A percentile compares a stretch with the other conserved stretches of the same genome.
These are phyloP conservation scores for Entophlyctis luteolus DNA, from an alignment of 192 early-diverging fungal genomes.

Conservation along the genomic window DNA sequence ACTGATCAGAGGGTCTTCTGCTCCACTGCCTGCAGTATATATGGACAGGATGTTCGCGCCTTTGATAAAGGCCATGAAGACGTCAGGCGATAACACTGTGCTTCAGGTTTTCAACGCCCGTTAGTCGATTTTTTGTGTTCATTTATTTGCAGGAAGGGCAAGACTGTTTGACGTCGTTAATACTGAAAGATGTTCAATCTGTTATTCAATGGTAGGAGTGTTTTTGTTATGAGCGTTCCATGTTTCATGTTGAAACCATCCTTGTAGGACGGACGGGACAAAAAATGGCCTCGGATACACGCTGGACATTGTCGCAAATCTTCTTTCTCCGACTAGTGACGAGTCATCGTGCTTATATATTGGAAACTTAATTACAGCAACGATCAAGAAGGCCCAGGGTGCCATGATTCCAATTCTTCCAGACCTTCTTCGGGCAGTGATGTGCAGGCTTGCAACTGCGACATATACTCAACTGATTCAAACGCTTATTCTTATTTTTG, in stretches of 20 bases:
- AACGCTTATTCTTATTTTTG: slow-evolving; percentile 81
- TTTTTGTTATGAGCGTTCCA: not conserved
- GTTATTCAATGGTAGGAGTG: slow-evolving; percentile 73
- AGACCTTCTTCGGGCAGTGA: slow-evolving; percentile 73
- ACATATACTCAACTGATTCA: slow-evolving; percentile 76
- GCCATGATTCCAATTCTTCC: slow-evolving; percentile 64
- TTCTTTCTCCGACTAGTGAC: slow-evolving; percentile 68
- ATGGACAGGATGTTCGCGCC: slow-evolving; percentile 66
- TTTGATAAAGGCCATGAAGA: slow-evolving; percentile 70
- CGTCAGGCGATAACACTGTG: slow-evolving; percentile 68
- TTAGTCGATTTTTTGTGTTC: not conserved
- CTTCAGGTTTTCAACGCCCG: slow-evolving; percentile 55
- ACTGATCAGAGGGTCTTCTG: slow-evolving; percentile 66
- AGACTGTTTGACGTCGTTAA: slow-evolving; percentile 73
- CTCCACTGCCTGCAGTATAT: slow-evolving; percentile 63
- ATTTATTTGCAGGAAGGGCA: slow-evolving; percentile 63
- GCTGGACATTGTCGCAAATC: slow-evolving; percentile 73
- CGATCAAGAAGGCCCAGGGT: slow-evolving; percentile 50
- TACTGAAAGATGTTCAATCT: slow-evolving; percentile 72
- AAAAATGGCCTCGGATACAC: slow-evolving; percentile 73
- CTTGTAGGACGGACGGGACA: slow-evolving; percentile 21
- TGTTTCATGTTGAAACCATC: slow-evolving; percentile 26
- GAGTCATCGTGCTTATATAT: slow-evolving; percentile 73
- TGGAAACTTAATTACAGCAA: not conserved
- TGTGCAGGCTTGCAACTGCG: slow-evolving; percentile 66